Evolutionary conservation across 2,329 filamentous ascomycete species (phyloP), one percentile per base, ranked within the genome.

Genomic region (Aspergillus quadrilineatus): DNA sequence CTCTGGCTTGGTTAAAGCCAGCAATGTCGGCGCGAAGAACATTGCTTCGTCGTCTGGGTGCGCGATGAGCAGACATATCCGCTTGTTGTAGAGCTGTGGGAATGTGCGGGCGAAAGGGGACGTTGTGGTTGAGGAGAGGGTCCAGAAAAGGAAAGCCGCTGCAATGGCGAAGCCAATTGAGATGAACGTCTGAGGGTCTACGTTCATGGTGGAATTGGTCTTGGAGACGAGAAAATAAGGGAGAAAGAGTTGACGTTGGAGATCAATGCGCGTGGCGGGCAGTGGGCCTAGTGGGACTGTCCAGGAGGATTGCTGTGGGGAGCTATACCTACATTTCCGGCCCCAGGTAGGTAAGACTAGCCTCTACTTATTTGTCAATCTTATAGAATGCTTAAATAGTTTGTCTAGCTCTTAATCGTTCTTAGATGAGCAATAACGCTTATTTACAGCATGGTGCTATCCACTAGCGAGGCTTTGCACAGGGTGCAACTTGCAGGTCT

Each of bases 31-130:
- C 61, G 92, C 86, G 76, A 99, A 99, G 81, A 99, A 99, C 94
- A 99, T 99, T 73, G 93, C 94, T 79, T 99, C 94, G 69, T 99
- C 94, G 75, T 99, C 94, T 0, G 94, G 94, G 77, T 99, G 94
- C 22, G 94, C 94, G 68, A 99, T 97, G 54, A 99, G 81, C 53
- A 99, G 83, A 71, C 90, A 89, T 69, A 99, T 91, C 68, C 90
- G 86, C 81, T 96, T 95, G 78, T 90, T 88, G 65, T 80, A 81
- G 61, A 97, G 79, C 44, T 78, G 82, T 4, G 90, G 89, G 57
- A 77, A 75, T 34, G 66, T 67, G 28, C 67, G 65, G 7, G 70
- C 69, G 56, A 75, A 73, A 9, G 73, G 70, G 6, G 74, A 76
- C n/a, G 69, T 66, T 3, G 66, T 67, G 10, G 75, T 76, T 6